Conservation (phyloP, 2,329 filamentous ascomycete genomes). For the Sporothrix curviconia region DNA sequence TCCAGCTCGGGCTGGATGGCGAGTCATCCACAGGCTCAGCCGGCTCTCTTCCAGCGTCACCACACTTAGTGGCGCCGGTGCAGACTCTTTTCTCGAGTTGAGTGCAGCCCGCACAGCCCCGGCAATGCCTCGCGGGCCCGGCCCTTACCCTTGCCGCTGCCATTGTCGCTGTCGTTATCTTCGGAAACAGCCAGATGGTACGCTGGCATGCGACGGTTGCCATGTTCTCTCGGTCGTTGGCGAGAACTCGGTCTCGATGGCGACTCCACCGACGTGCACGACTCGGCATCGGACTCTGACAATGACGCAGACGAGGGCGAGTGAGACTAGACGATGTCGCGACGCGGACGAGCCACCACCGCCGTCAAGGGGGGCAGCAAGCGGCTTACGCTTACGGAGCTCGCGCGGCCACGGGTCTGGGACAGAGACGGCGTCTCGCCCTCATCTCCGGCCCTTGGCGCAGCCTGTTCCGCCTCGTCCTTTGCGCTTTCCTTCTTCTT, state of each 20-base stretch:
- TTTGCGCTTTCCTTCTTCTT: neutral
- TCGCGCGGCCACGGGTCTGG: no score
- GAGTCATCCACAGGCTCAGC: no score
- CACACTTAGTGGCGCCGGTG: neutral
- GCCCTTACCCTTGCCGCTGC: neutral
- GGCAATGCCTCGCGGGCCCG: neutral
- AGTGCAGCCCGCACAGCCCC: neutral
- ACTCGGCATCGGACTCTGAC: neutral
- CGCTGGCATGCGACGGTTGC: neutral
- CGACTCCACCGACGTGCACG: neutral
- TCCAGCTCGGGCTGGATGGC: no score
- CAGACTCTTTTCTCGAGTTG: neutral
- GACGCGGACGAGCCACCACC: no score
- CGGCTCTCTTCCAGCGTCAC: no score
- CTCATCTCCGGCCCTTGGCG: no score
- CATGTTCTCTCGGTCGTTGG: neutral
- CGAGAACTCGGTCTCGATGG: neutral
- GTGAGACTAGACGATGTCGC: no score
- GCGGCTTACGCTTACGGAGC: no score
- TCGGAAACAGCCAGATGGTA: neutral
- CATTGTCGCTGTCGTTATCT: neutral
- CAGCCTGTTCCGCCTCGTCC: neutral
- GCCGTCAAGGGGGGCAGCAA: no score
- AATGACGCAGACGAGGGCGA: neutral
- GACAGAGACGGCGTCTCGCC: neutral